These are phyloP conservation scores for Saksenaea vasiformis DNA, from an alignment of 371 early-diverging fungal genomes.

Conservation along the genomic window DNA sequence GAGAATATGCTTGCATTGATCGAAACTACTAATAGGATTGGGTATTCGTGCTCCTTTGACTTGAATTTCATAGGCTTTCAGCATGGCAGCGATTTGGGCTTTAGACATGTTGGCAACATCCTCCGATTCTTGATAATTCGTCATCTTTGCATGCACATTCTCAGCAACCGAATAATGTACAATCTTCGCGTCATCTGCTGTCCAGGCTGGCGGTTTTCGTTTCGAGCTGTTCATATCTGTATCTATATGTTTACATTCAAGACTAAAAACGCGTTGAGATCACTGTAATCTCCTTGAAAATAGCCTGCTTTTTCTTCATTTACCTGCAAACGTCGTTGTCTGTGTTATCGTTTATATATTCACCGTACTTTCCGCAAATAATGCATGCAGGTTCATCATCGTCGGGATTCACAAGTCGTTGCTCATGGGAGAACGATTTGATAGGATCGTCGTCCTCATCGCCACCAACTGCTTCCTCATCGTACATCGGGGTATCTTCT, in stretches of 20 bases:
- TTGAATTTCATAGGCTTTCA: constrained; percentile 43
- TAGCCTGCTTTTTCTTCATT: background rate
- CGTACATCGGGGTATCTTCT: background rate
- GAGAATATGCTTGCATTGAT: constrained; percentile 41
- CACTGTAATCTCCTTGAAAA: no score
- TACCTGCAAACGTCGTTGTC: constrained; percentile 57
- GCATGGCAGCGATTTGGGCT: constrained; percentile 33
- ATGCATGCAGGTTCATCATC: constrained; percentile 47
- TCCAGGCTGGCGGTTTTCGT: background rate
- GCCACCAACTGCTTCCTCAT: background rate
- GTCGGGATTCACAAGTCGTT: constrained; percentile 30
- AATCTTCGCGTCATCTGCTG: constrained; percentile 10
- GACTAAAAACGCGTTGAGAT: constrained; percentile 14
- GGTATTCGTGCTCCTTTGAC: constrained; percentile 53
- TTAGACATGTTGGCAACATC: constrained; percentile 29
- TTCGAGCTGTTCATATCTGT: constrained; percentile 21
- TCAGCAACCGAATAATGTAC: constrained; percentile 25
- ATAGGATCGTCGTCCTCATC: background rate
- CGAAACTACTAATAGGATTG: constrained; percentile 50
- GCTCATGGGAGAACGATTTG: constrained; percentile 17
- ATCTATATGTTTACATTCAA: constrained; percentile 49
- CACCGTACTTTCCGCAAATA: constrained; percentile 59
- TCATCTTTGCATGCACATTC: constrained; percentile 48
- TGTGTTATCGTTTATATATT: constrained; percentile 50
- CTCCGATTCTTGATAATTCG: constrained; percentile 51